Evolutionary conservation across 1,284 basidiomycete genomes (phyloP), one percentile per base, ranked within the genome.

Genomic region (Ceratobasidium sp.): DNA sequence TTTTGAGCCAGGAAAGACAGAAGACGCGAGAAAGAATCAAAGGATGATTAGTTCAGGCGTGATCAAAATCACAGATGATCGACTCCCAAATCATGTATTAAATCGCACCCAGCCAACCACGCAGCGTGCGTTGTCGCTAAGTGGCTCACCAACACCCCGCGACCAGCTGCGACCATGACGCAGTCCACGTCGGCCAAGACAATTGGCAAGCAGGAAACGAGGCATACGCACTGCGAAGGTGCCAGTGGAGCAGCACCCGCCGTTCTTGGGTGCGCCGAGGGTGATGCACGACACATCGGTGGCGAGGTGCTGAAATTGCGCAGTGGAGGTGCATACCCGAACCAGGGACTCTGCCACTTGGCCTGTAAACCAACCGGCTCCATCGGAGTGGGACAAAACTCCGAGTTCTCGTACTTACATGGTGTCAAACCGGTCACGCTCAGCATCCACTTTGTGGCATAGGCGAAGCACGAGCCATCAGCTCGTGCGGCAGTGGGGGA

Each of bases 311-410:
- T 56, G 51, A 3, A 71, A 53, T 16, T 22, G n/a, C 1, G 66
- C 66, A n/a, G 51, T 56, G 39, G 66, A 16, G 7, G 24, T 48
- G 41, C 66, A 59, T 39, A 71, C 66, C 66, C 43, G 51, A 37
- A 71, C 51, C 37, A 71, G 7, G 2, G 34, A 46, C 53, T 71
- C 53, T 46, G 39, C 39, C 27, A 71, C 53, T n/a, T n/a, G n/a
- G n/a, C n/a, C n/a, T n/a, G n/a, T n/a, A n/a, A n/a, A n/a, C n/a
- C n/a, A n/a, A n/a, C 43, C 59, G 53, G 22, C 66, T n/a, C 66
- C 59, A n/a, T n/a, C n/a, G n/a, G n/a, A n/a, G 19, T 19, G 7
- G 1, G 34, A 2, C 16, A n/a, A 9, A 14, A 34, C 31, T 22
- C 19, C 2, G 8, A n/a, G n/a, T n/a, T n/a, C n/a, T 54, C 4